Base-by-base conservation (phyloP, 306 rosid species). In the Begonia masoniana region DNA sequence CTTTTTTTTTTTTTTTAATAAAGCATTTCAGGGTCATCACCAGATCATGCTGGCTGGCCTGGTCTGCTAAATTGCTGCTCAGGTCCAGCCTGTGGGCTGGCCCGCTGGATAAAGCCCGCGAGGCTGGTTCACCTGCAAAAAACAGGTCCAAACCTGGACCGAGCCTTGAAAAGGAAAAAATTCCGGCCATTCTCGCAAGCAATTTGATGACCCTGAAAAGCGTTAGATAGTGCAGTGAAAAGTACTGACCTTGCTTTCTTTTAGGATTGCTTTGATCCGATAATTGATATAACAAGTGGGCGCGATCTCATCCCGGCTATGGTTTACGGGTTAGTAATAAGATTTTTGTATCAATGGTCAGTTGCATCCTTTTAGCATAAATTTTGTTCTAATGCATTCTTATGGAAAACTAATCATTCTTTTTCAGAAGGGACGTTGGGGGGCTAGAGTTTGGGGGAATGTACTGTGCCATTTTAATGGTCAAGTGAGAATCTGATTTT, bases 241-340 rank as follows among this genome's bases (percentile, higher is more conserved):
- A 21, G 24, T 21, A 21, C 24, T 21, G 24, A 17, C 19, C 19
- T 17, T 17, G 19, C 19, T 17, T 17, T 17, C 19, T 73, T 76
- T 69, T 81, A 91, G 96, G 94, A 86, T 77, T 82, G 96, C 74
- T 91, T 91, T 75, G 94, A 84, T 61, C 96, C 96, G 56, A 83
- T 91, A 67, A 72, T 91, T 49, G 99, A 91, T 59, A 57, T 73
- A 57, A 68, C 69, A 62, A 82, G 88, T 55, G 94, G 94, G 54
- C 85, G 96, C 43, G 95, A 91, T 65, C 99, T 91, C 65, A 86
- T 91, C 57, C 95, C 99, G 1, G 81, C 96, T 61, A 91, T 91
- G 99, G 94, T 91, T 67, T 83, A 86, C 66, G 99, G 96, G 99
- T 91, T 60, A 66, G 77, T 63, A 64, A 50, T 50, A 35, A 36